Conservation (phyloP, 2,329 filamentous ascomycete genomes). For the Aspergillus ustus region DNA sequence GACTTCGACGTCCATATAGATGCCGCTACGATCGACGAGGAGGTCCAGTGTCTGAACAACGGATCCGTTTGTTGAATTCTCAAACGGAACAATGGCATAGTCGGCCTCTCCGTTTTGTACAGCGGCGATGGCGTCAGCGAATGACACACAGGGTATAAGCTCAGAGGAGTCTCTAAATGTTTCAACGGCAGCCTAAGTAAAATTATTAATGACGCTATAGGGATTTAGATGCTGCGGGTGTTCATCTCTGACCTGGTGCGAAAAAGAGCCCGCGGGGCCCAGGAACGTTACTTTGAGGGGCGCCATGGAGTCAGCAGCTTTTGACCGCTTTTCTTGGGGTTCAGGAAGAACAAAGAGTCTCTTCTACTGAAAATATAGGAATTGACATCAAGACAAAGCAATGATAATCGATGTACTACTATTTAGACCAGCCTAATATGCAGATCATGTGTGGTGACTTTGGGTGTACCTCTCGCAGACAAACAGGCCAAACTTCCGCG, state of each 20-base stretch:
- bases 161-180: constrained; percentile 48
- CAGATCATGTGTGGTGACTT: constrained; percentile 8
- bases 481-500: constrained; percentile 31
- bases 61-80: constrained; percentile 93
- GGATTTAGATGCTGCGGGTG: constrained; percentile 19
- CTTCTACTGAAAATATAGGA: not conserved
- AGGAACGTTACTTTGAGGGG: constrained; percentile 57
- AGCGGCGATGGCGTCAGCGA: constrained; percentile 73
- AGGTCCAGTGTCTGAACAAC: constrained; percentile 90
- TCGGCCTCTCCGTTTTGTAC: constrained; percentile 69
- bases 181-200: constrained; percentile 57
- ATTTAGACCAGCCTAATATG: not conserved
- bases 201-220: constrained; percentile 24
- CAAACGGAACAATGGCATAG: constrained; percentile 87
- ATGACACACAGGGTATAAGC: constrained; percentile 42
- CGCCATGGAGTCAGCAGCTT: constrained; percentile 23
- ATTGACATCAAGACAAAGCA: not conserved
- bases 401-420: not conserved
- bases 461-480: constrained; percentile 11
- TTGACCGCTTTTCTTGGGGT: not conserved
- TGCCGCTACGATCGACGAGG: constrained; percentile 72
- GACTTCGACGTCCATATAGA: constrained; percentile 72
- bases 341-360: not conserved
- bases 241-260: constrained; percentile 63
- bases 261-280: constrained; percentile 69